Evolutionary conservation across 805 yeast species (phyloP).

Genomic region (Candida berthetii): DNA sequence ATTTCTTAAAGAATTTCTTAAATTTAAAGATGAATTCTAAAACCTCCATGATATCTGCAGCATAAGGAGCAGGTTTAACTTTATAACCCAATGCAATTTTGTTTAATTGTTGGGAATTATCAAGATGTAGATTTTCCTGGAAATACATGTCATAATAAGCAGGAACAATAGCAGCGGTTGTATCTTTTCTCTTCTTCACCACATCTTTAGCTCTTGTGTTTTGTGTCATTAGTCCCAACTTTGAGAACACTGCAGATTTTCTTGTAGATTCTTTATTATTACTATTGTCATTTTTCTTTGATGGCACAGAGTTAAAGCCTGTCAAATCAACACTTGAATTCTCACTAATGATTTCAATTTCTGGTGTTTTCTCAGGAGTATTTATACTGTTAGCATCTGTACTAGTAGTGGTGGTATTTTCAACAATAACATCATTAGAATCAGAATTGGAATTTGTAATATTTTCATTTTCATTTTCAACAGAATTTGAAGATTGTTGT

Average conservation of each 20-base stretch:
- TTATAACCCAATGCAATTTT: constrained; percentile 17
- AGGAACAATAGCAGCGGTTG: constrained; percentile 17
- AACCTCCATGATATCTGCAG: constrained; percentile 14
- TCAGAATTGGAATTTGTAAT: not conserved
- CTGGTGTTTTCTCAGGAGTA: not conserved
- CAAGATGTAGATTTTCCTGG: constrained; percentile 1
- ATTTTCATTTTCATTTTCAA: not conserved
- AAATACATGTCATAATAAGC: constrained; percentile 11
- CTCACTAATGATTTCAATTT: not conserved
- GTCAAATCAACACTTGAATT: not conserved
- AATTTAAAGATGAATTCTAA: constrained; percentile 17
- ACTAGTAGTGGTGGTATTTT: too few species aligned
- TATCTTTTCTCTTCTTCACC: constrained; percentile 11
- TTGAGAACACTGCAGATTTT: too few species aligned
- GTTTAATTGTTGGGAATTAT: constrained; percentile 3
- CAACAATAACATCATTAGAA: not conserved
- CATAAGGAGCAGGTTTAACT: constrained; percentile 18
- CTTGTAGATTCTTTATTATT: too few species aligned
- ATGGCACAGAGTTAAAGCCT: too few species aligned
- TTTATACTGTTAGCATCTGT: too few species aligned
- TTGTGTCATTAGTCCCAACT: not conserved
- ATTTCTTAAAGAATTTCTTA: constrained; percentile 8
- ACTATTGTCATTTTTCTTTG: too few species aligned
- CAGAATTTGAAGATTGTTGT: too few species aligned
- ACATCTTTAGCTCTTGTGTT: not conserved